Base-by-base conservation (phyloP, 2,329 filamentous ascomycete genomes). In the Verticillium isaacii region DNA sequence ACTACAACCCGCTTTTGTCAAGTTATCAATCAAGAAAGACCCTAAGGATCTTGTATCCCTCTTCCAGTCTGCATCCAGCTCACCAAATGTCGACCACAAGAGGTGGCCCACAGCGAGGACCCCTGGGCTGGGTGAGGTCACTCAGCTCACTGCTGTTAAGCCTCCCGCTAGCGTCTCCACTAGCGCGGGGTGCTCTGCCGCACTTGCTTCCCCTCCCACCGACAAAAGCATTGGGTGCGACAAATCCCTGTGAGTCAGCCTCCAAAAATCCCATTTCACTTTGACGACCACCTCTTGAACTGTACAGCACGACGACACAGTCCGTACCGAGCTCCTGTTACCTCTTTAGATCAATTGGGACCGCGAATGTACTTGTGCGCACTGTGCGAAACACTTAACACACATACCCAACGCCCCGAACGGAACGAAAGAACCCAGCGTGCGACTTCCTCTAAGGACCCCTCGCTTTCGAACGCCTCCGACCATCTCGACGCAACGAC, bases 241-340 rank as follows among this genome's bases (percentile, higher is more conserved):
- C 56, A 56, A 62, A 65, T 65, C 63, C 63, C 62, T 62, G 63
- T 65, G 63, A 65, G 57, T 65, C 63, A 64, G 36, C 56, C 60
- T 60, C 62, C 63, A 65, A 65, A 64, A 64, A 57, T 64, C 62
- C 62, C 62, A 58, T 19, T 52, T 52, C 19, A 52, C n/a, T 23
- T 52, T 23, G 45, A 52, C 45, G 19, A 25, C 45, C n/a, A 52
- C n/a, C 19, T 23, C 19, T 19, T 11, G 11, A 23, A 52, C 45
- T 2, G n/a, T 25, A n/a, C 45, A 25, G 19, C 45, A 19, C 45
- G 45, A 52, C 45, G 9, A 52, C 37, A 17, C 7, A 11, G 23
- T 25, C 45, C n/a, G n/a, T 14, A 11, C n/a, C 11, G 23, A 52
- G 45, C n/a, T 52, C 19, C 29, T 12, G n/a, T 25, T 25, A 52